A percentile compares a stretch with the other conserved stretches of the same genome.
These are phyloP conservation scores for Amanita phalloides DNA, from an alignment of 768 basidiomycete genomes.

Conservation along the genomic window DNA sequence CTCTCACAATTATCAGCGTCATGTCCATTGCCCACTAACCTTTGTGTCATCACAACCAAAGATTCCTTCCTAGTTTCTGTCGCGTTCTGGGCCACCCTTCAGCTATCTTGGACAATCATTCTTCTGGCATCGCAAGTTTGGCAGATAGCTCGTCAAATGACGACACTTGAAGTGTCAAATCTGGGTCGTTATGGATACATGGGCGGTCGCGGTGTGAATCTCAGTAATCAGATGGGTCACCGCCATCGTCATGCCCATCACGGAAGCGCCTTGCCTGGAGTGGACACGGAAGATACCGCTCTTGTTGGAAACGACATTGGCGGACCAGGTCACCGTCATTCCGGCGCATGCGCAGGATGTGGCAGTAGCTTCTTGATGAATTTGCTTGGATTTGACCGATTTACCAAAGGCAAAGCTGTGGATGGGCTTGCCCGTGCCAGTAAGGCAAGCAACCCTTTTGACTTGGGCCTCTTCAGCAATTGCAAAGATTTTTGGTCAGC, in stretches of 20 bases:
- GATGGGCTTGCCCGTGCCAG: slow-evolving; percentile 74
- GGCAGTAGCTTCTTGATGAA: slow-evolving; percentile 72
- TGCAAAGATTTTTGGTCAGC: slow-evolving; percentile 93
- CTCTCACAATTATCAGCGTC: slow-evolving; percentile 38
- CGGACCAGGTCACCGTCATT: slow-evolving; percentile 33
- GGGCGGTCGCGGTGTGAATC: slow-evolving; percentile 76
- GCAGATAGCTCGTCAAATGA: slow-evolving; percentile 93
- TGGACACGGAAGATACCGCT: slow-evolving; percentile 37
- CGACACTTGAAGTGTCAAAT: slow-evolving; percentile 92
- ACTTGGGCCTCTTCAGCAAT: slow-evolving; percentile 66
- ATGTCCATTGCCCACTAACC: slow-evolving; percentile 53
- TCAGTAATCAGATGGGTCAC: slow-evolving; percentile 71
- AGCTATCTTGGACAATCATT: slow-evolving; percentile 90
- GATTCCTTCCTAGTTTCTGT: slow-evolving; percentile 84
- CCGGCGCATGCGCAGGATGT: slow-evolving; percentile 30
- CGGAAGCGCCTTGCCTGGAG: slow-evolving; percentile 24
- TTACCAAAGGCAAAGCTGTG: slow-evolving; percentile 84
- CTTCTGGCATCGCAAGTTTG: slow-evolving; percentile 81
- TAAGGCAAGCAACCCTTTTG: slow-evolving; percentile 85
- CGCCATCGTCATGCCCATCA: slow-evolving; percentile 22
- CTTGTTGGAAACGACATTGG: slow-evolving; percentile 20
- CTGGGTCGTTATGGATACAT: slow-evolving; percentile 94
- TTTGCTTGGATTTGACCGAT: slow-evolving; percentile 87
- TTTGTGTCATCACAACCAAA: slow-evolving; percentile 62
- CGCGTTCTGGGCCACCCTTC: slow-evolving; percentile 78